A percentile compares a stretch with the other conserved stretches of the same genome.
These are phyloP conservation scores for Panicum hallii DNA, from an alignment of 202 grass and related monocot species.

Conservation along the genomic window DNA sequence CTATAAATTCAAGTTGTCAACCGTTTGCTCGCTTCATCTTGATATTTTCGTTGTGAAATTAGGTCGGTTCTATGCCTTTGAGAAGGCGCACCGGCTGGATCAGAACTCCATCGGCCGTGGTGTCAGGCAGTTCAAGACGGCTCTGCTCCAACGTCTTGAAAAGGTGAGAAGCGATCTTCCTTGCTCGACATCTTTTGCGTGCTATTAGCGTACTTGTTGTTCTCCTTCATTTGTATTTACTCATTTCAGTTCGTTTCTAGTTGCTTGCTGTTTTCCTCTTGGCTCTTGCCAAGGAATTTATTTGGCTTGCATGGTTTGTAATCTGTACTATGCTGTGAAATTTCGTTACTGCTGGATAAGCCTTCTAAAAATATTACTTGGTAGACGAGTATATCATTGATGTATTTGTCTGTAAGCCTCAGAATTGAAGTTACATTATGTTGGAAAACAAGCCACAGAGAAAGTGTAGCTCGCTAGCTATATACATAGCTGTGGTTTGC, in stretches of 20 bases:
- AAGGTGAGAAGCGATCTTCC: constrained; percentile 51
- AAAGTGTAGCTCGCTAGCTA: background rate
- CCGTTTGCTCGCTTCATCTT: constrained; percentile 8
- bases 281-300: constrained; percentile 2
- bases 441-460: background rate
- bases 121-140: constrained; percentile 88
- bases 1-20: background rate
- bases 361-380: background rate
- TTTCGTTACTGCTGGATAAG: background rate
- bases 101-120: constrained; percentile 81
- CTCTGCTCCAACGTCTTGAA: constrained; percentile 76
- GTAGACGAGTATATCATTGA: background rate
- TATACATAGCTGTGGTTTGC: background rate
- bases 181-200: constrained; percentile 40
- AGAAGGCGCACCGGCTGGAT: constrained; percentile 86
- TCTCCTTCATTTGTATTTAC: constrained; percentile 25
- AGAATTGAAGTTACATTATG: constrained; percentile 14
- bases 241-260: constrained; percentile 28
- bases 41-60: constrained; percentile 16
- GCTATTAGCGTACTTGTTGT: constrained; percentile 33
- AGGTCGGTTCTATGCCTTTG: constrained; percentile 88
- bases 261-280: constrained; percentile 32
- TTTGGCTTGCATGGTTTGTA: constrained; percentile 33
- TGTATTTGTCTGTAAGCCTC: constrained; percentile 6
- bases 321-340: background rate